phyloP scores from a whole-genome alignment of 1,284 basidiomycete genomes.

The Moniliella sp. region DNA sequence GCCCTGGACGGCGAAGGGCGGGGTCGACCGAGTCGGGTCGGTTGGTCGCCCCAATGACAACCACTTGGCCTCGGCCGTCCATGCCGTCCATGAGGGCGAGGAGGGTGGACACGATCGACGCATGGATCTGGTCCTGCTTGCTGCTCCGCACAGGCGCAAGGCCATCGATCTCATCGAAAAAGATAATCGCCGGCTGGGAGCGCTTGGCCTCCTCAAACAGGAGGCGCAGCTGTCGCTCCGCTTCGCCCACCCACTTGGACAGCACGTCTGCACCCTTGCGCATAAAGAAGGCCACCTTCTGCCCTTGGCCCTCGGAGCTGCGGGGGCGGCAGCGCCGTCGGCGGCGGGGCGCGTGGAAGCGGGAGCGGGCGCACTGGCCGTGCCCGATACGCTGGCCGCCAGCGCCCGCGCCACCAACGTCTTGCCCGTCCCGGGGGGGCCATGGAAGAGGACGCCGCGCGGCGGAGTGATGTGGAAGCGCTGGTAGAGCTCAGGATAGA shows the following conservation, averaged over 20 bases:
- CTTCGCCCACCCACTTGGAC: constrained; percentile 98
- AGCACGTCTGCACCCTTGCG: constrained; percentile 94
- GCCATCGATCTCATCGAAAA: constrained; percentile 96
- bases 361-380: background rate
- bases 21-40: constrained; percentile 90
- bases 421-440: constrained; percentile 32
- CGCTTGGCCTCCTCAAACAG: constrained; percentile 87
- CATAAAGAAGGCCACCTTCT: constrained; percentile 95
- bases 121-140: constrained; percentile 97
- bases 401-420: constrained; percentile 54
- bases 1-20: constrained; percentile 71
- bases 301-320: constrained; percentile 63
- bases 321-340: too few species aligned
- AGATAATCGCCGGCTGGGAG: constrained; percentile 82
- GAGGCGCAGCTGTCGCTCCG: constrained; percentile 78
- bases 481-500: constrained; percentile 94
- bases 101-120: constrained; percentile 83
- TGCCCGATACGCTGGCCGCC: constrained; percentile 75
- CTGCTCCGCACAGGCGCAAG: constrained; percentile 88
- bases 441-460: constrained; percentile 74
- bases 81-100: constrained; percentile 97
- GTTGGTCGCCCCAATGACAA: constrained; percentile 97
- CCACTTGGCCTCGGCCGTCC: constrained; percentile 81
- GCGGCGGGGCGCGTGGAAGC: background rate
- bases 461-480: constrained; percentile 84